These are phyloP conservation scores for Fusarium humuli DNA, from an alignment of 2,329 filamentous ascomycete species.

Conservation along the genomic window DNA sequence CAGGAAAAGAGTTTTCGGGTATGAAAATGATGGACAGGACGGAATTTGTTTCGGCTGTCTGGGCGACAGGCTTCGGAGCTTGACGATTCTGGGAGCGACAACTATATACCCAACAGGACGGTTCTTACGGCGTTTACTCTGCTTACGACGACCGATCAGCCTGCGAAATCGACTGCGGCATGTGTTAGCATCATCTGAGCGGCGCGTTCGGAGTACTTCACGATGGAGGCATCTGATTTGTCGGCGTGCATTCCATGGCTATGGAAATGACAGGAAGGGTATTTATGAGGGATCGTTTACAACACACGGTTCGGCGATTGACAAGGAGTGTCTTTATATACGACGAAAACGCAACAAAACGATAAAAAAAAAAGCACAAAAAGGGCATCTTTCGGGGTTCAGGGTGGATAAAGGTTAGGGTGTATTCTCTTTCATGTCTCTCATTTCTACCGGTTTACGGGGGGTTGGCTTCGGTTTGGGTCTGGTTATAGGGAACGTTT, in stretches of 20 bases:
- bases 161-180: conserved; percentile 39
- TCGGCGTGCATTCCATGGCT: conserved; percentile 35
- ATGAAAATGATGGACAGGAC: conserved; percentile 32
- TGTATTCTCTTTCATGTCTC: conserved; percentile 34
- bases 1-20: conserved; percentile 29
- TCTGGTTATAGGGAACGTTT: conserved; percentile 34
- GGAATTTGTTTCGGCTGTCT: conserved; percentile 22
- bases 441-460: conserved; percentile 33
- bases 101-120: conserved; percentile 45
- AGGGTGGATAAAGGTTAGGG: conserved; percentile 28
- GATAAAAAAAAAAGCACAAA: conserved; percentile 27
- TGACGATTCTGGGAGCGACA: conserved; percentile 30
- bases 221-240: conserved; percentile 41
- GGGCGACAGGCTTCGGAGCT: conserved; percentile 31
- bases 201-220: conserved; percentile 39
- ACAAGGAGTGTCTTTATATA: conserved; percentile 37
- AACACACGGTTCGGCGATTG: conserved; percentile 28
- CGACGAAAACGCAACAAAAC: conserved; percentile 30
- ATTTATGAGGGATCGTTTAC: conserved; percentile 22
- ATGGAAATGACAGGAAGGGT: conserved; percentile 26
- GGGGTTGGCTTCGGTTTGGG: conserved; percentile 33
- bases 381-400: conserved; percentile 40
- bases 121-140: conserved; percentile 42
- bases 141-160: conserved; percentile 32
- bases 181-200: conserved; percentile 38